Percentiles rank a stretch among this genome's conserved stretches.
These are phyloP conservation scores for Camelina neglecta DNA, from an alignment of 345 rosid genomes.

Conservation along the genomic window DNA sequence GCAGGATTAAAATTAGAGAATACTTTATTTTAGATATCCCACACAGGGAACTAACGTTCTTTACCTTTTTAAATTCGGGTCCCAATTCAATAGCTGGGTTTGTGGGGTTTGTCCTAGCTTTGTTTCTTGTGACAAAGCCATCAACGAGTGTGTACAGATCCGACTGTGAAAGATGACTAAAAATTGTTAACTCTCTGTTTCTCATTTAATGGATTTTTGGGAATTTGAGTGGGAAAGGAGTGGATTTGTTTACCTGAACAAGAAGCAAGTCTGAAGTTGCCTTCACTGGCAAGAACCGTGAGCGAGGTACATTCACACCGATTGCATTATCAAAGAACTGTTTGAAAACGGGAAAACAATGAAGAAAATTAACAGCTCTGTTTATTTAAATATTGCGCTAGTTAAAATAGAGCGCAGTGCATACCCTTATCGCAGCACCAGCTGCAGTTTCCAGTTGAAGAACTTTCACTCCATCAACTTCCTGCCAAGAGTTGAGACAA, in stretches of 20 bases:
- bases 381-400: not conserved
- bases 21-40: not conserved
- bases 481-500: slow-evolving; percentile 50
- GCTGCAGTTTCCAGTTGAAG: slow-evolving; percentile 97
- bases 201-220: slow-evolving; percentile 53
- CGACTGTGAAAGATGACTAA: slow-evolving; percentile 52
- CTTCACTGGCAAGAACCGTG: slow-evolving; percentile 89
- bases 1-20: not conserved
- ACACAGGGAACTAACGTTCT: not conserved
- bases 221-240: slow-evolving; percentile 13
- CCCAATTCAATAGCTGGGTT: slow-evolving; percentile 91
- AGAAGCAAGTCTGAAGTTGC: slow-evolving; percentile 92
- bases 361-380: not conserved
- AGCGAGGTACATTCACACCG: slow-evolving; percentile 82
- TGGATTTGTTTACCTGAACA: slow-evolving; percentile 58
- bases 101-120: slow-evolving; percentile 67
- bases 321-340: slow-evolving; percentile 88
- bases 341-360: not conserved
- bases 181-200: slow-evolving; percentile 8
- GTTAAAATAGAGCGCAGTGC: not conserved
- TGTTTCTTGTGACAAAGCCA: slow-evolving; percentile 72
- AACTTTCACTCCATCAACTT: slow-evolving; percentile 89
- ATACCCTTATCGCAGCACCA: slow-evolving; percentile 91
- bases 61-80: slow-evolving; percentile 90
- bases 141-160: slow-evolving; percentile 77